Evolutionary conservation across 2,329 filamentous ascomycete species (phyloP).

Genomic region (Talaromyces sp.): DNA sequence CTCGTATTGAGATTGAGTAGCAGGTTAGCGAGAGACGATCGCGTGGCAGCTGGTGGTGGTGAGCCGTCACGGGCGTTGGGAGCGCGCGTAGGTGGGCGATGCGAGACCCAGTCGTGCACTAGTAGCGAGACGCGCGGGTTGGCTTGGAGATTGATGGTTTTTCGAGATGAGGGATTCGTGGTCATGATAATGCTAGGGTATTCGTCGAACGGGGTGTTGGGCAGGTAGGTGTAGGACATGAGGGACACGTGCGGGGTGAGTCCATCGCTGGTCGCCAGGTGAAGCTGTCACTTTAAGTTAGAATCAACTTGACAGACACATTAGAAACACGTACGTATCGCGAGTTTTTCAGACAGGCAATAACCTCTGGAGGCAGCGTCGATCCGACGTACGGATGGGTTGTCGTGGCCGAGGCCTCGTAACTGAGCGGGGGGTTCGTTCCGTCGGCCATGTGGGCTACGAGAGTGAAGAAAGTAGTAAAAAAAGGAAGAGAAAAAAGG

Average conservation of each 20-base stretch:
- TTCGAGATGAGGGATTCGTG: conserved; percentile 65
- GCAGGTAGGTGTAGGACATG: conserved; percentile 99
- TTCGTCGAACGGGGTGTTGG: conserved; percentile 62
- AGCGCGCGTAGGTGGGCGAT: conserved; percentile 72
- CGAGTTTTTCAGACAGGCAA: conserved; percentile 87
- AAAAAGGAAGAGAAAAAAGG: neutral
- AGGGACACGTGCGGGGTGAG: conserved; percentile 86
- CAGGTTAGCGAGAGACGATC: conserved; percentile 72
- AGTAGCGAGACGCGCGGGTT: conserved; percentile 88
- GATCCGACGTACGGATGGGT: conserved; percentile 65
- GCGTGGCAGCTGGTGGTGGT: conserved; percentile 54
- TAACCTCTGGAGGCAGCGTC: conserved; percentile 73
- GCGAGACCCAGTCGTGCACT: conserved; percentile 98
- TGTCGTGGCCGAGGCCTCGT: conserved; percentile 67
- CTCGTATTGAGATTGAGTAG: conserved; percentile 88
- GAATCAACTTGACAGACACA: conserved; percentile 4
- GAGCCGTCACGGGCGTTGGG: conserved; percentile 51
- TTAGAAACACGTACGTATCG: conserved; percentile 64
- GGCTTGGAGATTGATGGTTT: conserved; percentile 68
- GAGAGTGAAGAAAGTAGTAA: neutral
- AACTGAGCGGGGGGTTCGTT: conserved; percentile 63
- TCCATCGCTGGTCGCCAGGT: conserved; percentile 82
- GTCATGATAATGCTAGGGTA: conserved; percentile 94
- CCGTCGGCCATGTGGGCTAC: conserved; percentile 33
- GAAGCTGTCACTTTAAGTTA: conserved; percentile 56